phyloP scores from a whole-genome alignment of 2,329 filamentous ascomycete species.

The Exserohilum turcica region DNA sequence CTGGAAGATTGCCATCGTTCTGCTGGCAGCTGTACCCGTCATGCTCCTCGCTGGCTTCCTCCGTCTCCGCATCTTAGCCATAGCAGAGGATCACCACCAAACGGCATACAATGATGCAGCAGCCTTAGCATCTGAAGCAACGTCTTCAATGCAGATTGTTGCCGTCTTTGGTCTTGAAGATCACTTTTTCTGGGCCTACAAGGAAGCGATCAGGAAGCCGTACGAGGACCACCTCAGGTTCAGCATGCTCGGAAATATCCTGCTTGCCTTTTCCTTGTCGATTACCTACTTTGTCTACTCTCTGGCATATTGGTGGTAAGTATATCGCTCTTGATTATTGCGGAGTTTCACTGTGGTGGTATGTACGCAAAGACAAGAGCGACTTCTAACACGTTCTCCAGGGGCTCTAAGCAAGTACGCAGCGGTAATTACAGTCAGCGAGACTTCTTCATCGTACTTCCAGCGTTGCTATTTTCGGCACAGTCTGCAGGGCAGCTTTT shows the following conservation, averaged over 20 bases:
- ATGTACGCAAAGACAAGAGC: not conserved
- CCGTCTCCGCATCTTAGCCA: conserved; percentile 56
- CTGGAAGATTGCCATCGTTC: conserved; percentile 58
- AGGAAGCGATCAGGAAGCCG: conserved; percentile 45
- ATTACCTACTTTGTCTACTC: conserved; percentile 57
- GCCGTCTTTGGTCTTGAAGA: conserved; percentile 51
- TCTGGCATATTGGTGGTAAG: conserved; percentile 55
- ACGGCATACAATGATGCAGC: conserved; percentile 68
- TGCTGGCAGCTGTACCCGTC: conserved; percentile 56
- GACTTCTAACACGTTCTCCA: conserved; percentile 1
- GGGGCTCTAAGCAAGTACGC: conserved; percentile 51
- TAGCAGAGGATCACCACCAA: conserved; percentile 67
- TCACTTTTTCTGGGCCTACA: conserved; percentile 47
- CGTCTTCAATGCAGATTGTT: conserved; percentile 67
- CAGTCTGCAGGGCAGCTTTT: conserved; percentile 55
- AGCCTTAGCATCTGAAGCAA: conserved; percentile 69
- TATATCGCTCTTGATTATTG: not conserved
- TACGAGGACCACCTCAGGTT: conserved; percentile 50
- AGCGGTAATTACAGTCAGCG: conserved; percentile 49
- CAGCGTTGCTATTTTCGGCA: conserved; percentile 54
- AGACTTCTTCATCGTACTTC: conserved; percentile 54
- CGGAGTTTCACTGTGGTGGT: too few species aligned
- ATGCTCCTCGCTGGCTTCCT: conserved; percentile 55
- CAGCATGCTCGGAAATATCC: conserved; percentile 48
- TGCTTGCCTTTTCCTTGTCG: conserved; percentile 53